phyloP scores from a whole-genome alignment of 345 rosid species.

The Populus euphratica region DNA sequence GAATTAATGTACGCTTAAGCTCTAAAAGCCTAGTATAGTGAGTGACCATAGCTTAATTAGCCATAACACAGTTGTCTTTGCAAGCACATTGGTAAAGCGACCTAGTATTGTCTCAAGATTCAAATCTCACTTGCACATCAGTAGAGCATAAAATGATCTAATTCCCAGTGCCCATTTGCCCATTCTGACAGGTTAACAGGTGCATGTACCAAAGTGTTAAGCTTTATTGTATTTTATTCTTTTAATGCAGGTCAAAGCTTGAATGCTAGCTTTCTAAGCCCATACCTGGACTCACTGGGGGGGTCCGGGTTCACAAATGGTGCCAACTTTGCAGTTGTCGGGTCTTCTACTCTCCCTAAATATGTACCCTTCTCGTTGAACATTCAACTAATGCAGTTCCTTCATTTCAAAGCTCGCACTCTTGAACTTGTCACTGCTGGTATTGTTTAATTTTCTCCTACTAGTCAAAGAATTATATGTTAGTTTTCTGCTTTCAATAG shows the following conservation, averaged over 20 bases:
- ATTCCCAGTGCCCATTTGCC: background rate
- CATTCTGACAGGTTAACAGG: background rate
- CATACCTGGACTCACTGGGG: slow-evolving; percentile 69
- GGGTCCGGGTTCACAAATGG: slow-evolving; percentile 64
- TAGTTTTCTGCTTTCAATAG: too few relatives aligned
- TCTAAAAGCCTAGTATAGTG: background rate
- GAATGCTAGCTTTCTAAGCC: slow-evolving; percentile 58
- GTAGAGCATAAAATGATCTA: too few relatives aligned
- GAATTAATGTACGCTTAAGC: too few relatives aligned
- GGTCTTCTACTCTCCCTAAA: slow-evolving; percentile 77
- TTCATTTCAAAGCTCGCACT: slow-evolving; percentile 63
- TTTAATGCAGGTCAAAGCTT: slow-evolving; percentile 69
- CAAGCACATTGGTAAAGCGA: too few relatives aligned
- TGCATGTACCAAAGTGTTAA: background rate
- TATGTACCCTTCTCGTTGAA: slow-evolving; percentile 66
- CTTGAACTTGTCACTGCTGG: slow-evolving; percentile 55
- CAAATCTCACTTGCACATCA: too few relatives aligned
- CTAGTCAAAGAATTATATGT: background rate
- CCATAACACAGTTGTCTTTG: too few relatives aligned
- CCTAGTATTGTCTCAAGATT: too few relatives aligned
- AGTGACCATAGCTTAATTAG: background rate
- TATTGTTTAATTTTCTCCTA: slow-evolving; percentile 10
- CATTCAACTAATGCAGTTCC: slow-evolving; percentile 84
- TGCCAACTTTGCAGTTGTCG: slow-evolving; percentile 70
- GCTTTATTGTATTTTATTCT: too few relatives aligned